Base-by-base conservation (phyloP, 179 eudicot species). In the Pouteria campechiana region DNA sequence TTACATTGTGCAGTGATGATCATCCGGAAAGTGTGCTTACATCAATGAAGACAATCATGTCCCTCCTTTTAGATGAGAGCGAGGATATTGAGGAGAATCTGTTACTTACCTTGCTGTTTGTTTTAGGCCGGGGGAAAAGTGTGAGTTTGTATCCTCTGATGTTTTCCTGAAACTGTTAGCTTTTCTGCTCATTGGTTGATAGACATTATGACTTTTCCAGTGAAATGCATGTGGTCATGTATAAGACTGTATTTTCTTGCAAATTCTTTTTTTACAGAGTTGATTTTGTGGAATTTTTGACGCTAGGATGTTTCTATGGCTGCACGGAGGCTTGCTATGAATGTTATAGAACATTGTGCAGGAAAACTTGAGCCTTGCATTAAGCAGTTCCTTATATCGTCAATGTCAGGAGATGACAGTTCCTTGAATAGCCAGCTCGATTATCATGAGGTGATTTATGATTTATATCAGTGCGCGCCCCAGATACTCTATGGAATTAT, bases 381-480 rank as follows among this genome's bases (percentile, higher is more conserved):
- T 51, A 87, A 87, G 68, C 88, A 80, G 49, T 79, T 73, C 43
- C 82, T 92, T 43, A 55, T 83, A 54, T 87, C 96, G 45, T 79
- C 83, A 44, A 79, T 87, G 81, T 66, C 99, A 1, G 94, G 78
- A 47, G 96, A 83, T 12, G 70, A 48, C 52, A 53, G 53, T 48
- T 50, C 88, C 44, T 43, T 51, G 30, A 67, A 64, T 51, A 37
- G 41, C 64, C 63, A 71, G 44, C 71, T 92, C 53, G 87, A 83
- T 64, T 78, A 78, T 74, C 94, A 78, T 24, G 93, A 77, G 48
- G 73, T 87, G 40, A 72, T 87, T 41, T 87, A 66, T 56, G 76
- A 87, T 63, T 64, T 92, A 24, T 92, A 87, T 60, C 62, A 75
- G 20, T 92, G 96, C 69, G 94, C 96, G 42, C 99, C 99, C 44